These are phyloP conservation scores for Candida endomychidarum DNA, from an alignment of 805 yeast species.

Conservation along the genomic window DNA sequence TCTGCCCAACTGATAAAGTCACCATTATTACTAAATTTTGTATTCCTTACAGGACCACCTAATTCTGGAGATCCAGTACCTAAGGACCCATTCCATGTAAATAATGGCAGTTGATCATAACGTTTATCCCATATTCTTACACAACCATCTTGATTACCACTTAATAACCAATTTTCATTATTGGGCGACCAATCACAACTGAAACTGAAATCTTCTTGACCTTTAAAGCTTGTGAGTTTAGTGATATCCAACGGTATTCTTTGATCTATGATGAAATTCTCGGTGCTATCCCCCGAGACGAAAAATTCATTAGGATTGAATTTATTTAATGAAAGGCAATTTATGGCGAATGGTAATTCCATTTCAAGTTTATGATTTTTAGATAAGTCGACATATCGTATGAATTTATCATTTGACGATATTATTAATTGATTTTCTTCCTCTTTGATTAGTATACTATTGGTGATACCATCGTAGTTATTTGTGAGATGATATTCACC, in stretches of 20 bases:
- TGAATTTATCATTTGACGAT: conserved; percentile 50
- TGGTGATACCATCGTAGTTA: conserved; percentile 51
- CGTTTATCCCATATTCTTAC: conserved; percentile 55
- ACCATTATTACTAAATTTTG: conserved; percentile 49
- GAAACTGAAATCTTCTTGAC: conserved; percentile 58
- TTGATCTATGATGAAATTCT: conserved; percentile 46
- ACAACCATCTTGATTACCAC: conserved; percentile 64
- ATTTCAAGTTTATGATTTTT: conserved; percentile 13
- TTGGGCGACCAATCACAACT: conserved; percentile 57
- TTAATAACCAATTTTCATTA: conserved; percentile 44
- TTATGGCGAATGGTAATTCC: conserved; percentile 48
- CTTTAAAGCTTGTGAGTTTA: conserved; percentile 23
- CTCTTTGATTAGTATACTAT: conserved; percentile 42
- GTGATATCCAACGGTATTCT: conserved; percentile 21
- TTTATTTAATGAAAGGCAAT: conserved; percentile 47
- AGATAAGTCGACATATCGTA: conserved; percentile 43
- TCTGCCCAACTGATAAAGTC: conserved; percentile 55
- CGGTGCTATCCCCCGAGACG: conserved; percentile 51
- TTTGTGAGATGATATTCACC: conserved; percentile 42
- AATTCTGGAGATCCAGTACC: conserved; percentile 17
- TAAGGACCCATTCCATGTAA: conserved; percentile 37
- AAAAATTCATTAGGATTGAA: conserved; percentile 36
- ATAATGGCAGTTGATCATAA: conserved; percentile 22
- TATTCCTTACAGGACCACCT: conserved; percentile 54
- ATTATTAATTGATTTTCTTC: conserved; percentile 35